Percentiles rank a stretch among this genome's conserved stretches.
Conservation (phyloP, 352 stramenopile genomes). For the Pythium sp. region DNA sequence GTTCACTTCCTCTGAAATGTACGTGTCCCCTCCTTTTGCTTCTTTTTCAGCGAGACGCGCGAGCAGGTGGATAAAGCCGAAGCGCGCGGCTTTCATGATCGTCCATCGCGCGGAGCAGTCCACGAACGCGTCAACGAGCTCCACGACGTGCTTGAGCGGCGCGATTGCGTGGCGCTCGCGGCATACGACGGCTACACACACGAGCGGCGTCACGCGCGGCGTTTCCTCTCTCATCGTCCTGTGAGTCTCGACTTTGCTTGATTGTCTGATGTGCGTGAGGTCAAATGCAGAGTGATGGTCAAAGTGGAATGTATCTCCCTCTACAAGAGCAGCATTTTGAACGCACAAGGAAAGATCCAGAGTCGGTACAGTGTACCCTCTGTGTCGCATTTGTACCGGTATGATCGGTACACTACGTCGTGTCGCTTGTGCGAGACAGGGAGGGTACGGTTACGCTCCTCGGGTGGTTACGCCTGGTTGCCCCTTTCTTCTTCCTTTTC, state of each 20-base stretch:
- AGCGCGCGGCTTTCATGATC: slow-evolving; percentile 32
- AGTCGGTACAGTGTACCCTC: slow-evolving; percentile 1
- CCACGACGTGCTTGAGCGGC: slow-evolving; percentile 38
- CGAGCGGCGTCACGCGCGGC: slow-evolving; percentile 11
- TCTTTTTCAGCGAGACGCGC: slow-evolving; percentile 28
- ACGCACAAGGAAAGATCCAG: slow-evolving; percentile 1
- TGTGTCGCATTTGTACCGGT: neutral
- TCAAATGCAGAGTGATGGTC: neutral
- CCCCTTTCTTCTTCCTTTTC: neutral
- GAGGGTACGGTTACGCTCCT: neutral
- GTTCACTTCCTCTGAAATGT: slow-evolving; percentile 21
- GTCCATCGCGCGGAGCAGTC: slow-evolving; percentile 40
- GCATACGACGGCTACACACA: slow-evolving; percentile 23
- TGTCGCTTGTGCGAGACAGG: neutral
- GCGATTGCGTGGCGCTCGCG: slow-evolving; percentile 17
- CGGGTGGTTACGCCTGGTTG: neutral
- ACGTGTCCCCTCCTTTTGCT: slow-evolving; percentile 8
- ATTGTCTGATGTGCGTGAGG: neutral
- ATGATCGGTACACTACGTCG: neutral
- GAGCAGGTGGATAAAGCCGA: slow-evolving; percentile 41
- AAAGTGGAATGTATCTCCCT: neutral
- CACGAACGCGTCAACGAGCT: slow-evolving; percentile 31
- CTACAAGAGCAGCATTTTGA: slow-evolving; percentile 2
- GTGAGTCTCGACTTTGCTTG: neutral
- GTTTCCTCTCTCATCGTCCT: neutral